Evolutionary conservation across 2,329 filamentous ascomycete genomes (phyloP).

Genomic region (Colletotrichum incanum): DNA sequence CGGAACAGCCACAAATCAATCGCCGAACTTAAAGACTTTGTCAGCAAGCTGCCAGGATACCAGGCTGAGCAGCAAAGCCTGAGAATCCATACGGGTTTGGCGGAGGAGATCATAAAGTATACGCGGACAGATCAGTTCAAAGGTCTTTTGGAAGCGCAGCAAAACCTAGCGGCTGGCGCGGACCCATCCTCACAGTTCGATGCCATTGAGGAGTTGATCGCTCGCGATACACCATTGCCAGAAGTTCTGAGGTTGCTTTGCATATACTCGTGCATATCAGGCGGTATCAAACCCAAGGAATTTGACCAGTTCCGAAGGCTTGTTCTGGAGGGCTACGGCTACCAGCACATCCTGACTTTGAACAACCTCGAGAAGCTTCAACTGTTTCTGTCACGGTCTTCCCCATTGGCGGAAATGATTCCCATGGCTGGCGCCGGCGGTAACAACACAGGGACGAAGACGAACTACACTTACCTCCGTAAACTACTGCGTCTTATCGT

Average conservation of each 20-base stretch:
- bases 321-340: conserved; percentile 92
- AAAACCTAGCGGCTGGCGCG: conserved; percentile 91
- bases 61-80: conserved; percentile 94
- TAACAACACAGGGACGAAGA: conserved; percentile 77
- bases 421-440: conserved; percentile 78
- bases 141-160: conserved; percentile 91
- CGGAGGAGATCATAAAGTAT: conserved; percentile 95
- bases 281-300: conserved; percentile 90
- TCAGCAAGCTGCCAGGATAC: conserved; percentile 92
- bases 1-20: conserved; percentile 90
- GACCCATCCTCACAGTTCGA: conserved; percentile 93
- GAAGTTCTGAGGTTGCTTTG: conserved; percentile 89
- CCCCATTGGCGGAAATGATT: conserved; percentile 85
- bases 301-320: conserved; percentile 91
- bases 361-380: conserved; percentile 91
- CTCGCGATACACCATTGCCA: conserved; percentile 84
- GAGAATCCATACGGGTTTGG: conserved; percentile 92
- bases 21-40: conserved; percentile 90
- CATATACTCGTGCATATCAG: conserved; percentile 91
- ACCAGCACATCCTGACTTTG: conserved; percentile 93
- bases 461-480: conserved; percentile 91
- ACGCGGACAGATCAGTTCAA: conserved; percentile 93
- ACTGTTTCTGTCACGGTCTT: conserved; percentile 83
- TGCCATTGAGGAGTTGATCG: conserved; percentile 93
- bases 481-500: conserved; percentile 91